Percentiles rank a stretch among this genome's conserved stretches.
Conservation (phyloP, 768 basidiomycete genomes). For the Leucocoprinus sp. region DNA sequence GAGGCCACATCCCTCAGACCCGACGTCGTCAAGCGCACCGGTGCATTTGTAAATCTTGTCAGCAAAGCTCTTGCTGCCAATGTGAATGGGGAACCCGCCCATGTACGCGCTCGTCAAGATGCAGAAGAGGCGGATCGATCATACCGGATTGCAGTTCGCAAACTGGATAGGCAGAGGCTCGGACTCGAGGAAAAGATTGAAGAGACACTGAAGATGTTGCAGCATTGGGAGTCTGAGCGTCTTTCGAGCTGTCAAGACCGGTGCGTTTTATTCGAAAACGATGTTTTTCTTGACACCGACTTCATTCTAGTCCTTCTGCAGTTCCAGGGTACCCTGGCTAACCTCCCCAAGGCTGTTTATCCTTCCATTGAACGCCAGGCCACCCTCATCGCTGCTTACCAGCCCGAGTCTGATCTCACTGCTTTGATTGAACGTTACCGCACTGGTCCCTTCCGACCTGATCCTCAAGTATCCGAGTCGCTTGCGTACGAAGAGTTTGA, state of each 20-base stretch:
- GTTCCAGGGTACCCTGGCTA: conserved; percentile 75
- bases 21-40: conserved; percentile 56
- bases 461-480: conserved; percentile 79
- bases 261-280: conserved; percentile 23
- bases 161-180: conserved; percentile 78
- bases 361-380: conserved; percentile 60
- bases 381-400: conserved; percentile 73
- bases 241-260: conserved; percentile 79
- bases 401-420: conserved; percentile 80
- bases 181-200: conserved; percentile 82
- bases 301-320: conserved; percentile 62
- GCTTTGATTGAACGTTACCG: conserved; percentile 89
- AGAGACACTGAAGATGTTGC: conserved; percentile 69
- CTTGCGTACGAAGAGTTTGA: conserved; percentile 77
- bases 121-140: conserved; percentile 74
- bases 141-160: conserved; percentile 75
- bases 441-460: conserved; percentile 87
- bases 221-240: conserved; percentile 81
- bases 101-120: conserved; percentile 65
- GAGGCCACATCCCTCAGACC: conserved; percentile 18
- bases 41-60: conserved; percentile 61
- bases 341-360: conserved; percentile 60
- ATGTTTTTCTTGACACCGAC: neutral
- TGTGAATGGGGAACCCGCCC: conserved; percentile 49
- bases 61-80: conserved; percentile 56